Conservation (phyloP, 345 rosid species). For the Citrus hindsii region DNA sequence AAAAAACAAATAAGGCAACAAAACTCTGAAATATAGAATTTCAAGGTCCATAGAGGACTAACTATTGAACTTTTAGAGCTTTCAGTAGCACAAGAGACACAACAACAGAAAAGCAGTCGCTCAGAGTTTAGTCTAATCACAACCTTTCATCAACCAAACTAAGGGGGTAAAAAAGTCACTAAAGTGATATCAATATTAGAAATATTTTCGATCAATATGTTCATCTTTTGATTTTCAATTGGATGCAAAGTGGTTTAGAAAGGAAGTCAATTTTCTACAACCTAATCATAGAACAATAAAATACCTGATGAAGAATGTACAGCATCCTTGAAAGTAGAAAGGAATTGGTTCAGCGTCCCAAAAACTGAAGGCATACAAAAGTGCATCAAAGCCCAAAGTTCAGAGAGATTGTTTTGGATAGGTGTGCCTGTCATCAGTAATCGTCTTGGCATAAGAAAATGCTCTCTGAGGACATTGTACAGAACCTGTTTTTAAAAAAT, state of each 20-base stretch:
- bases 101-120: not conserved
- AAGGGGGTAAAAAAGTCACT: not conserved
- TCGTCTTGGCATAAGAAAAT: constrained; percentile 76
- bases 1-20: not conserved
- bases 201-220: not conserved
- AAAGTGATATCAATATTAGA: not conserved
- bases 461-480: constrained; percentile 58
- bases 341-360: constrained; percentile 74
- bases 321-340: constrained; percentile 62
- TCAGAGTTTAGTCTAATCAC: not conserved
- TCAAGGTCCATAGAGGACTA: not conserved
- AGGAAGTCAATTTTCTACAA: not conserved
- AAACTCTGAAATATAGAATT: not conserved
- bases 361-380: constrained; percentile 88
- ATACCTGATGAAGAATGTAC: constrained; percentile 57
- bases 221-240: not conserved
- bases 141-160: not conserved
- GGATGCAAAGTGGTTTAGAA: too few species aligned
- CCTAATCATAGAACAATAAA: not conserved
- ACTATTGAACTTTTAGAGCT: not conserved
- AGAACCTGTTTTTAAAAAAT: constrained; percentile 46
- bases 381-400: constrained; percentile 95
- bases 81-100: not conserved
- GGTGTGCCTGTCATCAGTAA: constrained; percentile 92
- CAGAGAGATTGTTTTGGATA: constrained; percentile 78